A percentile compares a stretch with the other conserved stretches of the same genome.
Evolutionary conservation across 257 asterid genomes (phyloP).

Genomic region (Petunia secreta): DNA sequence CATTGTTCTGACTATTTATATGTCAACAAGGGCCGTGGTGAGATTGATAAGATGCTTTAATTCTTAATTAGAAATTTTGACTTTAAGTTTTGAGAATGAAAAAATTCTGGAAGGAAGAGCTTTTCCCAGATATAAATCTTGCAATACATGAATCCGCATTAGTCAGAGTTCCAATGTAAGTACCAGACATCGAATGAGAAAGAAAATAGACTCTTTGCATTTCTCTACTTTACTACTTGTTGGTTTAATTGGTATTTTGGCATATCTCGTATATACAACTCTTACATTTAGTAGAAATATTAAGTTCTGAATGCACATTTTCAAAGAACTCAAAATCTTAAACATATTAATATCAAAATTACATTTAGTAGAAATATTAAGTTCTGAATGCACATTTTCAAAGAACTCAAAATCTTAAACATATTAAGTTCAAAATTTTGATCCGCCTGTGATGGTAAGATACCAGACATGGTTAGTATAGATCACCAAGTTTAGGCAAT

Average conservation of each 20-base stretch:
- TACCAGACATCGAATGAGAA: too few species aligned
- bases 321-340: not conserved
- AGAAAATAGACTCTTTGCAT: not conserved
- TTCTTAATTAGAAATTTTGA: too few species aligned
- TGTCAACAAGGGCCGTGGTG: too few species aligned
- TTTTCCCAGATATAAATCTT: too few species aligned
- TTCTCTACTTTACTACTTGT: slow-evolving; percentile 25
- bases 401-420: not conserved
- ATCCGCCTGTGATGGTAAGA: not conserved
- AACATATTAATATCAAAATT: not conserved
- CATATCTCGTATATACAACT: too few species aligned
- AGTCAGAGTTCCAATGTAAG: too few species aligned
- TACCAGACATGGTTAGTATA: not conserved
- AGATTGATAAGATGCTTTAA: too few species aligned
- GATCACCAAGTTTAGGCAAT: slow-evolving; percentile 20
- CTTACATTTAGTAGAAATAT: not conserved
- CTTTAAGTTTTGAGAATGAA: too few species aligned
- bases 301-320: not conserved
- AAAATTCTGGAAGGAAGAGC: too few species aligned
- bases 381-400: not conserved
- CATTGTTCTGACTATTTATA: slow-evolving; percentile 13
- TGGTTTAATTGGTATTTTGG: not conserved
- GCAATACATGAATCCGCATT: too few species aligned
- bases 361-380: not conserved
- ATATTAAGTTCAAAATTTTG: not conserved